A percentile compares a stretch with the other conserved stretches of the same genome.
Evolutionary conservation across 2,329 filamentous ascomycete genomes (phyloP).

Genomic region (Scedosporium boydii): DNA sequence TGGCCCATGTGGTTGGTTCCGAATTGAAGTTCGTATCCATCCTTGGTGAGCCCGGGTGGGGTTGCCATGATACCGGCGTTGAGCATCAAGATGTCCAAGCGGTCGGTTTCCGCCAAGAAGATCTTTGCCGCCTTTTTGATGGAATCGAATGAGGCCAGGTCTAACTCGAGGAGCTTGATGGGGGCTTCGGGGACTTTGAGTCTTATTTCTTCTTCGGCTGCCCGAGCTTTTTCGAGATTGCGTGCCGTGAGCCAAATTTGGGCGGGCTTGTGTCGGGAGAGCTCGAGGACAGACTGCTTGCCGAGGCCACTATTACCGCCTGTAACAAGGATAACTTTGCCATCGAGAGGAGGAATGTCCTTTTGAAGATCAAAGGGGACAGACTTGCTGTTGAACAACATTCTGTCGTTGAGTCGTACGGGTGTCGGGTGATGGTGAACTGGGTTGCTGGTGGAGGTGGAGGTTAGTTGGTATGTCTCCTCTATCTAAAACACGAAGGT

Average conservation of each 20-base stretch:
- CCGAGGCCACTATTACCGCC: slow-evolving; percentile 32
- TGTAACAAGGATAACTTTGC: slow-evolving; percentile 40
- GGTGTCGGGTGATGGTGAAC: not conserved
- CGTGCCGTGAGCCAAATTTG: slow-evolving; percentile 19
- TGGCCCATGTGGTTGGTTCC: slow-evolving; percentile 41
- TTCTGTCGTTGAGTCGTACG: not conserved
- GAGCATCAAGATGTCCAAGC: slow-evolving; percentile 33
- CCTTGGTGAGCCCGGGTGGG: slow-evolving; percentile 24
- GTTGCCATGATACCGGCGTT: slow-evolving; percentile 32
- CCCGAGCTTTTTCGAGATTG: slow-evolving; percentile 24
- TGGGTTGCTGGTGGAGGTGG: not conserved
- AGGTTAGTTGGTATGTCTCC: not conserved
- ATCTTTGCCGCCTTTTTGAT: slow-evolving; percentile 28
- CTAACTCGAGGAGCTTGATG: slow-evolving; percentile 28
- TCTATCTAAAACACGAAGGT: not conserved
- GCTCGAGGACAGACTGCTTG: slow-evolving; percentile 16
- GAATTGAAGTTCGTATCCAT: slow-evolving; percentile 41
- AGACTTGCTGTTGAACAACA: not conserved
- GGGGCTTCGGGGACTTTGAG: slow-evolving; percentile 10
- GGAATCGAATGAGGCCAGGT: slow-evolving; percentile 33
- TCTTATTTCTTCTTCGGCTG: slow-evolving; percentile 26
- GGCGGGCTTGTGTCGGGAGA: slow-evolving; percentile 11
- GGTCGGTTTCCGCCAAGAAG: slow-evolving; percentile 22
- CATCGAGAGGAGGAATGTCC: slow-evolving; percentile 34
- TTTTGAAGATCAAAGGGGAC: slow-evolving; percentile 23